phyloP scores from a whole-genome alignment of 441 rosid species.

The Gossypium aridum region DNA sequence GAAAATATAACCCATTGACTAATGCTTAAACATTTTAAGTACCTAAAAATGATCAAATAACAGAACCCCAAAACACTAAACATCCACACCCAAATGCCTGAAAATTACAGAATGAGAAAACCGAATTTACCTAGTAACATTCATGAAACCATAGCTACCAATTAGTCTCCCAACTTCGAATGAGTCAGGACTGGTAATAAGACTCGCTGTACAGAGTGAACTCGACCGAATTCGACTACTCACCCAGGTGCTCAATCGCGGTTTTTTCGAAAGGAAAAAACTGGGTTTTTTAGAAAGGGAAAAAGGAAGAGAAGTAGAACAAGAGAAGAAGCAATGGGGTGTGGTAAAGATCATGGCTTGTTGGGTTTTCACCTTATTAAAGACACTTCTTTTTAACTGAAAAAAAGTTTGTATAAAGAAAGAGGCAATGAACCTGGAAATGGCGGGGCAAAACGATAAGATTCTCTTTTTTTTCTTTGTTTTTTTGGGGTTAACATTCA shows the following conservation, averaged over 20 bases:
- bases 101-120: not conserved
- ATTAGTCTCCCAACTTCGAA: constrained; percentile 87
- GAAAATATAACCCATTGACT: too few species aligned
- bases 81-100: not conserved
- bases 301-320: not conserved
- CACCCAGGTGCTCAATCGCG: constrained; percentile 2
- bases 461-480: too few species aligned
- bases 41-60: not conserved
- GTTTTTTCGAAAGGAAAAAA: not conserved
- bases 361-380: not conserved
- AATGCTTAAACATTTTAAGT: not conserved
- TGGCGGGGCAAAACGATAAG: too few species aligned
- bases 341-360: constrained; percentile 19
- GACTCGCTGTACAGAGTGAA: constrained; percentile 44
- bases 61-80: not conserved
- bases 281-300: not conserved
- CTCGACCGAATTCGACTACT: constrained; percentile 18
- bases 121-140: constrained; percentile 51
- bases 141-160: constrained; percentile 96
- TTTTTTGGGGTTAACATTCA: too few species aligned
- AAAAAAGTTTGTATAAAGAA: too few species aligned
- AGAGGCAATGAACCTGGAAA: too few species aligned
- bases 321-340: constrained; percentile 21
- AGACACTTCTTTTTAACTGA: too few species aligned
- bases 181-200: constrained; percentile 65